Conservation (phyloP, 441 rosid genomes). For the Pelargonium citronellum region DNA sequence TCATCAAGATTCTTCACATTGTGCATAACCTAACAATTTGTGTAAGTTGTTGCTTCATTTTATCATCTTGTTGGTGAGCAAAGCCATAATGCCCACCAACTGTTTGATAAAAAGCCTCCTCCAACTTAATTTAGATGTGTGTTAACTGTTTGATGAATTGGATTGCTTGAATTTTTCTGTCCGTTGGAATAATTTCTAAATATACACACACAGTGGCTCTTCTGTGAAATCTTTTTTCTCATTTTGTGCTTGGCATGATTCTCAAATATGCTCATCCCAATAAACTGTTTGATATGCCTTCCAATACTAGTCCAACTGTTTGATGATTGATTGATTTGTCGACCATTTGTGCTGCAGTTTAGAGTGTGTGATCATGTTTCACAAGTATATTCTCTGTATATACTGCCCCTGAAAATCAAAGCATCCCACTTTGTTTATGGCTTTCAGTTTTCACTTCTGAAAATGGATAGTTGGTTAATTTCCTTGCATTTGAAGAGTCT, state of each 20-base stretch:
- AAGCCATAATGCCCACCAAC: slow-evolving; percentile 5
- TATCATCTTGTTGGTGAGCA: not conserved
- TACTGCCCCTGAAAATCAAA: no score
- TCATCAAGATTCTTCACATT: not conserved
- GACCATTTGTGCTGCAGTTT: no score
- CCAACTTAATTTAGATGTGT: not conserved
- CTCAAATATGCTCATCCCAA: not conserved
- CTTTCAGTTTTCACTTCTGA: no score
- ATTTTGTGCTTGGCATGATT: not conserved
- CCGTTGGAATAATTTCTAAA: no score
- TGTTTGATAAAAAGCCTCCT: slow-evolving; percentile 9
- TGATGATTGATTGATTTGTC: no score
- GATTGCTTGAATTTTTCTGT: not conserved
- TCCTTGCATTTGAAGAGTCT: no score
- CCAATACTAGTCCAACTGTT: no score
- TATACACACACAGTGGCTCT: no score
- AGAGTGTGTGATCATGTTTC: not conserved
- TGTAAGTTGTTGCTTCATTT: not conserved
- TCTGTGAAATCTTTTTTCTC: no score
- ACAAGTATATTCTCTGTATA: no score
- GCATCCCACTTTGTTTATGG: no score
- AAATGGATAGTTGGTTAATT: no score
- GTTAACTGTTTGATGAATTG: not conserved
- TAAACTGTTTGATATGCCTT: not conserved
- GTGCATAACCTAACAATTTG: not conserved